A percentile compares a stretch with the other conserved stretches of the same genome.
Conservation (phyloP, 2,329 filamentous ascomycete species). For the Eurotiales sp. region DNA sequence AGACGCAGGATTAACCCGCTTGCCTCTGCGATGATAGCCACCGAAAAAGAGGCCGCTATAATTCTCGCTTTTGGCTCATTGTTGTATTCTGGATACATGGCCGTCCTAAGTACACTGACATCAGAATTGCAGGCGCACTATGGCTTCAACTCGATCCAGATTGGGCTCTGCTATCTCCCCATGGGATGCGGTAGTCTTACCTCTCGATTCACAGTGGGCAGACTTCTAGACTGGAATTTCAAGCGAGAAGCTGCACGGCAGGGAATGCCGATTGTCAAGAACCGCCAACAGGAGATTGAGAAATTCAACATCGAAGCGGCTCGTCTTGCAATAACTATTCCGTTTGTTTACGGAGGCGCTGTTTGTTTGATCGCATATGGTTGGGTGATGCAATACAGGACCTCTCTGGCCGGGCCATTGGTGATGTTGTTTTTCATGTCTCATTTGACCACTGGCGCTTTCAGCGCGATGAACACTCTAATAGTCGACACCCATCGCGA, state of each 20-base stretch:
- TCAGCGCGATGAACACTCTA: conserved; percentile 8
- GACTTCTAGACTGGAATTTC: conserved; percentile 43
- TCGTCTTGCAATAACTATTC: conserved; percentile 38
- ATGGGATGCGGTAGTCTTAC: conserved; percentile 37
- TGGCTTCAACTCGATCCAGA: conserved; percentile 37
- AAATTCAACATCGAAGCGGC: conserved; percentile 43
- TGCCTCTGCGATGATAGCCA: conserved; percentile 22
- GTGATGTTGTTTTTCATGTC: conserved; percentile 38
- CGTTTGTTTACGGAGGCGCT: conserved; percentile 13
- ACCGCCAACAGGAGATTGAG: conserved; percentile 32
- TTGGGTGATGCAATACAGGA: conserved; percentile 35
- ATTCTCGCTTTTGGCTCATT: conserved; percentile 10
- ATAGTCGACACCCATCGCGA: conserved; percentile 25
- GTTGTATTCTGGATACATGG: conserved; percentile 8
- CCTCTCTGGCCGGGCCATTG: conserved; percentile 33
- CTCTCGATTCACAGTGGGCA: conserved; percentile 36
- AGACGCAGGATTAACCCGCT: conserved; percentile 9
- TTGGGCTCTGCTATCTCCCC: conserved; percentile 43
- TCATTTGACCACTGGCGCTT: conserved; percentile 29
- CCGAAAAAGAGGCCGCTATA: conserved; percentile 17
- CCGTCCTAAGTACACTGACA: conserved; percentile 27
- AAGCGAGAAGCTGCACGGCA: conserved; percentile 29
- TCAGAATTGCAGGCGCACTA: conserved; percentile 36
- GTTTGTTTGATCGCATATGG: conserved; percentile 34
- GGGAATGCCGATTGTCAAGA: conserved; percentile 30